phyloP scores from a whole-genome alignment of 345 rosid genomes.

The Corchorus olitorius region DNA sequence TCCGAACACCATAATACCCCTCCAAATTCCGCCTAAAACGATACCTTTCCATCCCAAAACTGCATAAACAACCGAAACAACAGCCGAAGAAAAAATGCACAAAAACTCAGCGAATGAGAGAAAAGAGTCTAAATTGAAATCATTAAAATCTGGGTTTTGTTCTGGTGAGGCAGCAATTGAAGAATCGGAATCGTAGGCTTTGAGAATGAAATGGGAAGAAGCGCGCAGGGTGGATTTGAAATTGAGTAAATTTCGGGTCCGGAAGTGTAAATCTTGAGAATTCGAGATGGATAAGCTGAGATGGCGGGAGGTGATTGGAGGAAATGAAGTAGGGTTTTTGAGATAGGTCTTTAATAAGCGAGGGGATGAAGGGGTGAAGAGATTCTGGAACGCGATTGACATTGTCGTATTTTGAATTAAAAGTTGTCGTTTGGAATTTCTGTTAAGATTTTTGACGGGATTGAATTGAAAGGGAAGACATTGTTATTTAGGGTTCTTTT shows the following conservation, averaged over 20 bases:
- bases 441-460: constrained; percentile 11
- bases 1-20: constrained; percentile 51
- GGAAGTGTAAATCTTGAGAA: constrained; percentile 23
- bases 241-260: constrained; percentile 1
- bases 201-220: constrained; percentile 27
- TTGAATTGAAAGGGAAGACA: constrained; percentile 13
- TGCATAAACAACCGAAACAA: constrained; percentile 42
- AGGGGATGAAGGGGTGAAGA: constrained; percentile 33
- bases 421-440: background rate
- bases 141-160: constrained; percentile 20
- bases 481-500: constrained; percentile 1
- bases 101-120: constrained; percentile 56
- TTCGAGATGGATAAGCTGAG: constrained; percentile 15
- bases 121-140: constrained; percentile 44
- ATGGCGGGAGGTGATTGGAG: constrained; percentile 35
- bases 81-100: constrained; percentile 63
- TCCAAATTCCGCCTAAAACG: constrained; percentile 54
- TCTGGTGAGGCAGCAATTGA: constrained; percentile 20
- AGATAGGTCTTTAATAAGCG: constrained; percentile 28
- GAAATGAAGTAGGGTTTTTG: constrained; percentile 25
- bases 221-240: background rate
- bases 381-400: constrained; percentile 43
- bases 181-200: constrained; percentile 34
- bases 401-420: constrained; percentile 25
- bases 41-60: constrained; percentile 34